Evolutionary conservation across 2,329 filamentous ascomycete genomes (phyloP).

Genomic region (Furcasterigmium furcatum): DNA sequence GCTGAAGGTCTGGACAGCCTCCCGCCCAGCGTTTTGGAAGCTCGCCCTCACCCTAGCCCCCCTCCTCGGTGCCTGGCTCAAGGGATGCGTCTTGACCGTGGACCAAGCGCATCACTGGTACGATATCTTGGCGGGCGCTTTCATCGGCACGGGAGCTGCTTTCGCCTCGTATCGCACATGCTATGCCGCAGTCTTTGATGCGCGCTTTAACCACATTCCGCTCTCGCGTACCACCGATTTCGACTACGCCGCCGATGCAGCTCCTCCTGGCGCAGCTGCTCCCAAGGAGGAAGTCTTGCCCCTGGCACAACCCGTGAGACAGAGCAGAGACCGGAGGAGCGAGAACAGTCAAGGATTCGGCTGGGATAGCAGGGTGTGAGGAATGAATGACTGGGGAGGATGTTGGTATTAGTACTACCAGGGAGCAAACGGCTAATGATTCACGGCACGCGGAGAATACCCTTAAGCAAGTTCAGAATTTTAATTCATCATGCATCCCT

Average conservation of each 20-base stretch:
- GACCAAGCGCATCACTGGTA: conserved; percentile 69
- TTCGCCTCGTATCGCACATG: conserved; percentile 62
- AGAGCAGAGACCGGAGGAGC: too few species aligned
- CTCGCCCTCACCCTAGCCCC: conserved; percentile 55
- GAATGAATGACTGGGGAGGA: too few species aligned
- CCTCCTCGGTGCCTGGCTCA: conserved; percentile 55
- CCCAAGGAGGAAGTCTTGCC: too few species aligned
- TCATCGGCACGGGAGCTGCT: conserved; percentile 61
- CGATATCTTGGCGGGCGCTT: conserved; percentile 60
- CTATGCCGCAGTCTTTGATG: conserved; percentile 68
- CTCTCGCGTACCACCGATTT: conserved; percentile 39
- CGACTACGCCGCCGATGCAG: conserved; percentile 11
- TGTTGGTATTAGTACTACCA: too few species aligned
- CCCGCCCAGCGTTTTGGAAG: conserved; percentile 67
- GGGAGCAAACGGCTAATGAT: too few species aligned
- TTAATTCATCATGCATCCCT: too few species aligned
- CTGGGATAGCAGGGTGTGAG: too few species aligned
- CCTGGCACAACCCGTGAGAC: too few species aligned
- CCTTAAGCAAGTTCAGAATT: too few species aligned
- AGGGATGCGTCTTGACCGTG: conserved; percentile 60
- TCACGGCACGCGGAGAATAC: too few species aligned
- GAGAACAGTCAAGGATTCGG: too few species aligned
- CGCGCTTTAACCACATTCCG: conserved; percentile 65
- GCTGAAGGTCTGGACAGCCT: conserved; percentile 65
- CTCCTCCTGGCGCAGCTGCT: too few species aligned